Evolutionary conservation across 1,284 basidiomycete species (phyloP).

Genomic region (Salmacisia buchloeana): DNA sequence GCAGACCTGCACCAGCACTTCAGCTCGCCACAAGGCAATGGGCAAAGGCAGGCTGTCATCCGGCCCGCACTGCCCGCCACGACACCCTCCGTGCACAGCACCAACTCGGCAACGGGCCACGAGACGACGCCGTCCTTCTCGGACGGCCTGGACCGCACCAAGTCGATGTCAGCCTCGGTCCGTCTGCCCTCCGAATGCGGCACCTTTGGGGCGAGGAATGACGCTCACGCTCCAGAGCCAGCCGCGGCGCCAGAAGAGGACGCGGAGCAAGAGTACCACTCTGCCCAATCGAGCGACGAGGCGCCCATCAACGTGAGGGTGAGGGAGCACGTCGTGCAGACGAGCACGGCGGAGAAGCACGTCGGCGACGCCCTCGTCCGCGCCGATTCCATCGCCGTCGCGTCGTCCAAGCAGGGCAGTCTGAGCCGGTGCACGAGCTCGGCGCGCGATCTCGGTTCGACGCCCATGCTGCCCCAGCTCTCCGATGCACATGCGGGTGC

Average conservation of each 20-base stretch:
- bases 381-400: not conserved
- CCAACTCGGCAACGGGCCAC: too few relatives aligned
- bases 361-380: not conserved
- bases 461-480: not conserved
- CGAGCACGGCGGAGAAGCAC: too few relatives aligned
- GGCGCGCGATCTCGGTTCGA: not conserved
- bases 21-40: too few relatives aligned
- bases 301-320: too few relatives aligned
- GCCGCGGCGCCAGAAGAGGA: not conserved
- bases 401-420: not conserved
- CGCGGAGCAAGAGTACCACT: too few relatives aligned
- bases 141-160: not conserved
- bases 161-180: slow-evolving; percentile 1
- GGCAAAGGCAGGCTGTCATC: too few relatives aligned
- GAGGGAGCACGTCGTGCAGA: too few relatives aligned
- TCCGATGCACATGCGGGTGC: too few relatives aligned
- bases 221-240: not conserved
- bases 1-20: too few relatives aligned
- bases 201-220: not conserved
- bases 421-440: not conserved
- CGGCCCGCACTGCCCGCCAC: too few relatives aligned
- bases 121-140: not conserved
- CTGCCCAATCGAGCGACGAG: too few relatives aligned
- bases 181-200: not conserved
- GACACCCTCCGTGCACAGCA: too few relatives aligned